Evolutionary conservation across 805 yeast genomes (phyloP), one percentile per base, ranked within the genome.

Genomic region (Wickerhamomyces tratensis): DNA sequence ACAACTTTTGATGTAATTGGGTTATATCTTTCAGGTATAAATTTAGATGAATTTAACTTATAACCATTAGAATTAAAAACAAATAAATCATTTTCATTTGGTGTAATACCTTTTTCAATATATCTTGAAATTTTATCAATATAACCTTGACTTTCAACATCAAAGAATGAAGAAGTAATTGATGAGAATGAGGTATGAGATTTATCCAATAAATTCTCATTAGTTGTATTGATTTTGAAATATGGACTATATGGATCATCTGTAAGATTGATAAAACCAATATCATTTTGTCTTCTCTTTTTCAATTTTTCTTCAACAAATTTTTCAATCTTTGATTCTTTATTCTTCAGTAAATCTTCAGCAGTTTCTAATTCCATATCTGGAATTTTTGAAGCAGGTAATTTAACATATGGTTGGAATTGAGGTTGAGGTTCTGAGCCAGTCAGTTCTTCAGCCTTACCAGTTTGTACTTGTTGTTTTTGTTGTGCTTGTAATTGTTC

Each of bases 371-470:
- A 68, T 39, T 87, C 95, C 72, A 89, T 73, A 61, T 91, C 97
- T 13, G 98, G 97, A 48, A 91, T 85, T 62, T 87, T 86, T 2
- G 96, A 84, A 35, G 93, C 82, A 4, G 96, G 95, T 35, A 87
- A 61, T 53, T 84, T 82, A 51, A 87, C 94, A 64, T 88, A 85
- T 25, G 94, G 88, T 56, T 86, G 91, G 50, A 56, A 51, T 48
- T 54, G 54, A 41, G 58, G 53, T 47, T 52, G 20, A 31, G 54
- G 36, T 39, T 55, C 53, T 45, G 54, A 40, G 33, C 52, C 53
- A 35, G 55, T 39, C 40, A 54, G 46, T 34, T 45, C 49, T 14
- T 48, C 49, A 14, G 56, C 47, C 20, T 20, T 30, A 26, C 39
- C 48, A 34, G 42, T 39, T 47, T 56, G 29, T 46, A 31, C 40